Base-by-base conservation (phyloP, 345 rosid genomes). In the Ailanthus altissimus region DNA sequence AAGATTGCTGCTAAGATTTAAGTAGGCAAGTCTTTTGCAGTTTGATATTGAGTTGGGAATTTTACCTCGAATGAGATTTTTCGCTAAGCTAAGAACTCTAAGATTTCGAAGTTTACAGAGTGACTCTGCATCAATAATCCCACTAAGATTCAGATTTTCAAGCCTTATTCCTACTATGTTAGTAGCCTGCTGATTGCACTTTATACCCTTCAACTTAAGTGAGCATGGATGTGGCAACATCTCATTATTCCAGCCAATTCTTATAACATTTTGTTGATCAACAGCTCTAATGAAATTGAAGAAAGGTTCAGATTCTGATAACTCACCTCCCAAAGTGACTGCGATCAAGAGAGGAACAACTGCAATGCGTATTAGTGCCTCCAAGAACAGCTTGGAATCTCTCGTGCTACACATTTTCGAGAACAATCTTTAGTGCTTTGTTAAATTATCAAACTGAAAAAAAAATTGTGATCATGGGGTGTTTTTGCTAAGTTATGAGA, bases 1-100 rank as follows among this genome's bases (percentile, higher is more conserved):
- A 23, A 63, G 77, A 77, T 88, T 88, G 79, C 78, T 36, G 76
- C 87, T 86, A 9, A 85, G 73, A 70, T 86, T 84, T 20, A 88
- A 75, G 43, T 78, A 75, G 28, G 63, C 60, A 75, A 88, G 64
- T 60, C 50, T 77, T 64, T 72, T 64, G 71, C 88, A 88, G 68
- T 50, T 25, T 16, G 81, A 74, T 6, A 88, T 61, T 0, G 90
- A 80, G 14, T 36, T 66, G 13, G 89, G 86, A 61, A 88, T 77
- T 18, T 53, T 64, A 70, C 91, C 91, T 1, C 5, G 78, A 67
- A 84, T 79, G 18, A 28, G 79, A 69, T 88, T 86, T 13, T 50
- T 72, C 0, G 85, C 85, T 28, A 86, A 73, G 82, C 78, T 82
- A 36, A 86, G 68, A 75, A 78, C 74, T 66, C 66, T 69, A 57